Base-by-base conservation (phyloP, 495 filamentous ascomycete genomes). In the Penicillium macrosclerotiorum region DNA sequence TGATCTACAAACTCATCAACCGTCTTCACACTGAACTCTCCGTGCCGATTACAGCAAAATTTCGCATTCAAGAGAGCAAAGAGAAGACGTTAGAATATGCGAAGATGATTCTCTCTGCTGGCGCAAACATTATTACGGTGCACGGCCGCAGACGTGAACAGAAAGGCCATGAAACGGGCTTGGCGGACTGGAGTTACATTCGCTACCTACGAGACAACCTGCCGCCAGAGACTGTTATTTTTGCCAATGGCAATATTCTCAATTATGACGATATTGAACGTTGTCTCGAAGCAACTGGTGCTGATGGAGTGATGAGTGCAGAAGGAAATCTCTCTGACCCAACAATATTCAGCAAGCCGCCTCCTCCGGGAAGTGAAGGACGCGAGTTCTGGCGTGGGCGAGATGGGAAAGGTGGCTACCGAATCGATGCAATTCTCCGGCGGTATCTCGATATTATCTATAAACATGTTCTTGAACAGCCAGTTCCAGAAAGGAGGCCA, bases 161-260 rank as follows among this genome's bases (percentile, higher is more conserved):
- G 60, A 97, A 97, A 67, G 92, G 94, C 2, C 93, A 99, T 59
- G 83, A 92, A 55, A 99, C 94, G 0, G 93, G 94, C 0, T 56
- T 97, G 20, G 93, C 93, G 3, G 91, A 97, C 67, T 99, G 93
- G 94, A 76, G 69, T 20, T 77, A 83, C 39, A 82, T 99, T 39
- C 76, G 83, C 18, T 94, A 86, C 52, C 70, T 99, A 37, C 78
- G 94, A 32, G 84, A 95, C 25, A 83, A 88, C 36, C 69, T 99
- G 17, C 92, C 93, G 1, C 69, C 76, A 3, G 89, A 96, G 20
- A 89, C 89, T 27, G 93, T 99, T 7, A 80, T 99, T 7, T 95
- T 99, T 60, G 91, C 93, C 11, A 99, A 99, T 60, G 93, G 93
- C 12, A 97, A 97, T 56, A 86, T 95, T 25, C 76, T 99, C 46